phyloP scores from a whole-genome alignment of 495 filamentous ascomycete genomes.

The Aspergillus indologenus region DNA sequence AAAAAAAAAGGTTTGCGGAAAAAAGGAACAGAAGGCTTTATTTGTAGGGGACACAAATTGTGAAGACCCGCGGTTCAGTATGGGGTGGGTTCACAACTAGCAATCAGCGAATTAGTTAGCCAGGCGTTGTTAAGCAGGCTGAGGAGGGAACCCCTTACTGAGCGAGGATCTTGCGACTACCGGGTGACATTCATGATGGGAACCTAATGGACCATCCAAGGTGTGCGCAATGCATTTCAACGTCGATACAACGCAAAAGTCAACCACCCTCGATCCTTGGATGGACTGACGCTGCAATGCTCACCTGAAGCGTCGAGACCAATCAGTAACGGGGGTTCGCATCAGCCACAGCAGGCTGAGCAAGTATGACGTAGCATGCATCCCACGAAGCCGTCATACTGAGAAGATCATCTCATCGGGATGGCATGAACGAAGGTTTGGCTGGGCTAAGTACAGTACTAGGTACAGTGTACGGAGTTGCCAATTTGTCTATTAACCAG shows the following conservation, averaged over 20 bases:
- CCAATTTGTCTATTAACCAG: too few species aligned
- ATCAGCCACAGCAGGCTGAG: conserved; percentile 3
- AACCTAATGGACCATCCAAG: neutral
- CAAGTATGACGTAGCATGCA: conserved; percentile 4
- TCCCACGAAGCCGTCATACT: neutral
- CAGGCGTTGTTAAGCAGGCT: too few species aligned
- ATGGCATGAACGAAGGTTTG: too few species aligned
- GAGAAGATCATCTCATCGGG: neutral
- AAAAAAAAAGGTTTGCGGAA: conserved; percentile 1
- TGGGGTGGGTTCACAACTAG: too few species aligned
- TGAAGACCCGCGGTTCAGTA: too few species aligned
- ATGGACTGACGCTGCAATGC: neutral
- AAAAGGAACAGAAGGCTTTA: neutral
- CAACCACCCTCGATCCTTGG: neutral
- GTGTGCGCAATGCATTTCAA: neutral
- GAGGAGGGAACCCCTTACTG: neutral
- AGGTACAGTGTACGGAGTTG: too few species aligned
- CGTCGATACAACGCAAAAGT: conserved; percentile 9
- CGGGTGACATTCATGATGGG: too few species aligned
- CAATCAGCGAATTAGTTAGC: too few species aligned
- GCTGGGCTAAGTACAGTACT: too few species aligned
- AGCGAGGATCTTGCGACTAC: neutral
- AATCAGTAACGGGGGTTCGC: neutral
- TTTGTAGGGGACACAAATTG: too few species aligned
- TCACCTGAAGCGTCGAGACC: conserved; percentile 2